Evolutionary conservation across 371 early-diverging fungal species (phyloP).

Genomic region (Mortierella sp.): DNA sequence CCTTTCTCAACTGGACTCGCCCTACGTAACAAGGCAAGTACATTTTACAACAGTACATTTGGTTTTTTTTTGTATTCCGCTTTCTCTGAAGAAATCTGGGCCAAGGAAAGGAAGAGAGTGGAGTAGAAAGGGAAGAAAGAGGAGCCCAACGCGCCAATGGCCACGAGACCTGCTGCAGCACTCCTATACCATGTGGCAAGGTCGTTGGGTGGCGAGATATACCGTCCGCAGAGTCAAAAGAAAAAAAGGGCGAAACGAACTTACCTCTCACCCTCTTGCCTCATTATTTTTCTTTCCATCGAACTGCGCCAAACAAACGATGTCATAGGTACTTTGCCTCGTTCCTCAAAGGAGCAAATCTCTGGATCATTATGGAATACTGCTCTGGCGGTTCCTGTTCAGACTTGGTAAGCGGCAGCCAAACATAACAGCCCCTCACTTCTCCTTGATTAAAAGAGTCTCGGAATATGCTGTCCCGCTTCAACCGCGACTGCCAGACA

Average conservation of each 20-base stretch:
- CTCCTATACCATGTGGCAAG: slow-evolving; percentile 4
- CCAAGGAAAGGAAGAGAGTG: not conserved
- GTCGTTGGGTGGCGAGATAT: slow-evolving; percentile 1
- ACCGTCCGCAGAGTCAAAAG: not conserved
- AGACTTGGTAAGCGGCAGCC: slow-evolving; percentile 76
- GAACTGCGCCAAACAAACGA: slow-evolving; percentile 3
- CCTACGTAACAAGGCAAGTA: slow-evolving; percentile 88
- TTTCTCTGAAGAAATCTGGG: not conserved
- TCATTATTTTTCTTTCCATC: not conserved
- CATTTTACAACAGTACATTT: not conserved
- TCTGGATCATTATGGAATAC: slow-evolving; percentile 97
- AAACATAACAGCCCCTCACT: not conserved
- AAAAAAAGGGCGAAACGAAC: not conserved
- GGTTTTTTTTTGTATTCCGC: not conserved
- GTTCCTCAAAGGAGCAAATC: slow-evolving; percentile 83
- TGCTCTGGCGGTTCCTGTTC: slow-evolving; percentile 93
- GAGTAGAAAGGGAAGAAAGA: not conserved
- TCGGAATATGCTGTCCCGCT: not conserved
- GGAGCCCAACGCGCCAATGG: slow-evolving; percentile 16
- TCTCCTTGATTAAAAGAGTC: not conserved
- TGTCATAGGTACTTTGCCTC: slow-evolving; percentile 81
- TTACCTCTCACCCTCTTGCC: not conserved
- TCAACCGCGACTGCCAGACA: not conserved
- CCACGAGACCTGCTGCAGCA: slow-evolving; percentile 12
- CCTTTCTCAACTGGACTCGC: slow-evolving; percentile 94